Conservation (phyloP, 2,329 filamentous ascomycete genomes). For the Neonectria sp. region DNA sequence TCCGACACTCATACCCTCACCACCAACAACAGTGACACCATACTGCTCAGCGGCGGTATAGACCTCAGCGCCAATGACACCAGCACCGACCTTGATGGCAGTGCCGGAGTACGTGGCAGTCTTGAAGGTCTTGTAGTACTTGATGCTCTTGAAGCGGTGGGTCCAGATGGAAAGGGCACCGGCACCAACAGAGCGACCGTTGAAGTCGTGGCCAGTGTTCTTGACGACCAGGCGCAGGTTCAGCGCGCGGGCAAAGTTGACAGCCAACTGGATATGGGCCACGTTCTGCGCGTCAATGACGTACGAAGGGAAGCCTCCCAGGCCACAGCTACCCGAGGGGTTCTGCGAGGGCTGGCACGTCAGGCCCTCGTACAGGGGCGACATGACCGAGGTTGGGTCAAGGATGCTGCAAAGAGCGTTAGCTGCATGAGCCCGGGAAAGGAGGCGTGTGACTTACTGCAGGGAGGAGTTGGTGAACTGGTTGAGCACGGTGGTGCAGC, state of each 20-base stretch:
- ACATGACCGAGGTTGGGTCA: constrained; percentile 59
- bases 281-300: constrained; percentile 59
- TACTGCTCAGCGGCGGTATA: constrained; percentile 65
- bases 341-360: constrained; percentile 53
- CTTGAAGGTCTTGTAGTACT: constrained; percentile 41
- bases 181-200: constrained; percentile 69
- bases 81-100: constrained; percentile 69
- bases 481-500: constrained; percentile 45
- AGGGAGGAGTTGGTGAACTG: constrained; percentile 48
- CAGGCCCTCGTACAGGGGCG: constrained; percentile 56
- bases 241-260: constrained; percentile 62
- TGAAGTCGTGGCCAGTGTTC: constrained; percentile 66
- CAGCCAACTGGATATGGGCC: constrained; percentile 61
- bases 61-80: constrained; percentile 67
- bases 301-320: constrained; percentile 61
- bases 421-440: background rate
- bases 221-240: constrained; percentile 64
- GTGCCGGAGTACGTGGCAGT: constrained; percentile 56
- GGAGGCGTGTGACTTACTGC: constrained; percentile 31
- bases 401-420: constrained; percentile 42
- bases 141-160: constrained; percentile 64
- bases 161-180: constrained; percentile 72
- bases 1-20: constrained; percentile 59
- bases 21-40: constrained; percentile 66
- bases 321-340: constrained; percentile 47